Percentiles rank a stretch among this genome's conserved stretches.
phyloP scores from a whole-genome alignment of 2,329 filamentous ascomycete species.

The Pseudocercospora ulei region DNA sequence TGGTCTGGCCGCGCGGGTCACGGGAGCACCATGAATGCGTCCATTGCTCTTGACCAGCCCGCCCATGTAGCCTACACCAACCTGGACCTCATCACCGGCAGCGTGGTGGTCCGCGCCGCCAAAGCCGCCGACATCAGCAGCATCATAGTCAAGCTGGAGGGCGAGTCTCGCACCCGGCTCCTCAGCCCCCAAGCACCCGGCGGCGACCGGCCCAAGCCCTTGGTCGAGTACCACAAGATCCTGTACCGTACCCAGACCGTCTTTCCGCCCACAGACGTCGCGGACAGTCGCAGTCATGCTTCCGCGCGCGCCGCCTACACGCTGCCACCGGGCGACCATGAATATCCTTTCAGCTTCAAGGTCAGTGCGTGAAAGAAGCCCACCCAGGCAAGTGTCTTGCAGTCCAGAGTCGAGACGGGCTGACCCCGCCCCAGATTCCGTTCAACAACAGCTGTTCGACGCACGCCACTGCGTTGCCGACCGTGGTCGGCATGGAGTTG shows the following conservation, averaged over 20 bases:
- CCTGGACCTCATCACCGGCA: conserved; percentile 60
- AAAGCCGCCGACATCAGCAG: conserved; percentile 41
- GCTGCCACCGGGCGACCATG: conserved; percentile 59
- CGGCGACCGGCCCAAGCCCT: conserved; percentile 39
- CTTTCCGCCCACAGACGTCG: conserved; percentile 25
- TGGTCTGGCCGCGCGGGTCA: conserved; percentile 10
- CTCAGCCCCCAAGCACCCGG: conserved; percentile 40
- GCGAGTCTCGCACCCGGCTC: conserved; percentile 62
- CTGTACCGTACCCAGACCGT: conserved; percentile 64
- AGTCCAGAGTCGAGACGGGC: not conserved
- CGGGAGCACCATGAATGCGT: conserved; percentile 25
- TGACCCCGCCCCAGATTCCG: conserved; percentile 36
- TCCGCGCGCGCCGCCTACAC: conserved; percentile 44
- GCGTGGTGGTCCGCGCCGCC: conserved; percentile 39
- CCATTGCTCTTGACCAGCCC: conserved; percentile 31
- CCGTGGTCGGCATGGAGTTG: conserved; percentile 41
- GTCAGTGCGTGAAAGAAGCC: conserved; percentile 38
- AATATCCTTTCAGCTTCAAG: conserved; percentile 71
- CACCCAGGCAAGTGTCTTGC: too few relatives aligned
- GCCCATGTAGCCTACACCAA: conserved; percentile 49
- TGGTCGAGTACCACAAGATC: conserved; percentile 49
- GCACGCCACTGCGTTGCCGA: conserved; percentile 33
- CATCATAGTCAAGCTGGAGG: conserved; percentile 73
- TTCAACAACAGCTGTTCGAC: conserved; percentile 64
- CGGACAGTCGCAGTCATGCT: conserved; percentile 32